Evolutionary conservation across 1,139 yeast genomes (phyloP).

Genomic region (Debaryomycetaceae sp.): DNA sequence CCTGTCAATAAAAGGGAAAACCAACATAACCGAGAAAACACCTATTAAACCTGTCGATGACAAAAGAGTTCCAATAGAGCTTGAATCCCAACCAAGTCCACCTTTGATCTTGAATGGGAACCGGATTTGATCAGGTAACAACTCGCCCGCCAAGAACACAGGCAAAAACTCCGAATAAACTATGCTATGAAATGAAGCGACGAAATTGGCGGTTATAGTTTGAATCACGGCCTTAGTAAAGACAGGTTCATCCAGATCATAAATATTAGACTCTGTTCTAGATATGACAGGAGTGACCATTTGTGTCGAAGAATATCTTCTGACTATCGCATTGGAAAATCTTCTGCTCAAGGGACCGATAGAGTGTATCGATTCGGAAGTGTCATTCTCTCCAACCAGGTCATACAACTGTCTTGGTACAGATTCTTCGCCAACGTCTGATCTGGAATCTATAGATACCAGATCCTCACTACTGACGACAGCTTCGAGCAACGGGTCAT

Average conservation of each 20-base stretch:
- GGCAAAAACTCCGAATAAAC: slow-evolving; percentile 59
- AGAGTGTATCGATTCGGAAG: slow-evolving; percentile 16
- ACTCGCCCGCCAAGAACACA: slow-evolving; percentile 50
- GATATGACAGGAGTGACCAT: slow-evolving; percentile 9
- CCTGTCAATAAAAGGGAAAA: slow-evolving; percentile 56
- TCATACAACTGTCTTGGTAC: slow-evolving; percentile 6
- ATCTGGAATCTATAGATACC: background rate
- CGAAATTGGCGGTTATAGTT: slow-evolving; percentile 39
- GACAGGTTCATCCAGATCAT: slow-evolving; percentile 11
- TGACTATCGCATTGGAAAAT: slow-evolving; percentile 33
- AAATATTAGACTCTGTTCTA: slow-evolving; percentile 8
- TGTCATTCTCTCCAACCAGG: slow-evolving; percentile 9
- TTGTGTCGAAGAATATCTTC: slow-evolving; percentile 36
- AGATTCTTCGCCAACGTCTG: slow-evolving; percentile 6
- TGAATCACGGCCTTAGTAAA: slow-evolving; percentile 37
- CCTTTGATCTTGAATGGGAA: slow-evolving; percentile 34
- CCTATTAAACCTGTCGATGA: slow-evolving; percentile 58
- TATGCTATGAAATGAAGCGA: slow-evolving; percentile 49
- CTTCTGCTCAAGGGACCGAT: slow-evolving; percentile 31
- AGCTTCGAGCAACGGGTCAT: background rate
- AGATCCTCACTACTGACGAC: background rate
- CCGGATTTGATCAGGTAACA: slow-evolving; percentile 27
- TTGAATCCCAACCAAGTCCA: slow-evolving; percentile 35
- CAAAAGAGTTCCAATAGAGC: slow-evolving; percentile 51
- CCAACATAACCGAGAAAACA: slow-evolving; percentile 44